A percentile compares a stretch with the other conserved stretches of the same genome.
These are phyloP conservation scores for Colletotrichum caudatum DNA, from an alignment of 2,329 filamentous ascomycete genomes.

Conservation along the genomic window DNA sequence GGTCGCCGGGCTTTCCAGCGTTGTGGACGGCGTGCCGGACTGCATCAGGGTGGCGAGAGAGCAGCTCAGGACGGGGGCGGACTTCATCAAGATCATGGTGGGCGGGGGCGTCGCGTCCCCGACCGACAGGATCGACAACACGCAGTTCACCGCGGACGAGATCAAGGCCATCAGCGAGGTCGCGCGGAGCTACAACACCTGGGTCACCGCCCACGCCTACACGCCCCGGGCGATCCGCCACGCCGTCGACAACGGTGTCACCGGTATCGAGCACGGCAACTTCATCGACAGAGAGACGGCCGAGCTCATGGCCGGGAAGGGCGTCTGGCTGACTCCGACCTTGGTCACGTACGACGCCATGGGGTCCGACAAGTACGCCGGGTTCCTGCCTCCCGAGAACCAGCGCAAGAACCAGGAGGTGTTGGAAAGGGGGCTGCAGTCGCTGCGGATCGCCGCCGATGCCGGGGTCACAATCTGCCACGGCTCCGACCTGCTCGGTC, in stretches of 20 bases:
- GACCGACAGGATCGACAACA: slow-evolving; percentile 64
- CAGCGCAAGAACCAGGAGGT: slow-evolving; percentile 65
- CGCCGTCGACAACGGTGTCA: slow-evolving; percentile 66
- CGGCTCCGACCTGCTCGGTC: slow-evolving; percentile 57
- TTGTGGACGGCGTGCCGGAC: slow-evolving; percentile 67
- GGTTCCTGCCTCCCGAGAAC: slow-evolving; percentile 58
- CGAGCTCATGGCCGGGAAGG: slow-evolving; percentile 61
- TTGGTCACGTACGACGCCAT: slow-evolving; percentile 65
- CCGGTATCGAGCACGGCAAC: slow-evolving; percentile 64
- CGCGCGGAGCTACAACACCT: slow-evolving; percentile 61
- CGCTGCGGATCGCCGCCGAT: slow-evolving; percentile 61
- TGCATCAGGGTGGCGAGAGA: slow-evolving; percentile 65
- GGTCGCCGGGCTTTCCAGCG: slow-evolving; percentile 53
- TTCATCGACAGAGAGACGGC: slow-evolving; percentile 58
- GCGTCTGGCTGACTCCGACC: slow-evolving; percentile 65
- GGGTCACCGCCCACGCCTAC: slow-evolving; percentile 70
- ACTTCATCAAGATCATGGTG: slow-evolving; percentile 73
- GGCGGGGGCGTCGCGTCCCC: slow-evolving; percentile 68
- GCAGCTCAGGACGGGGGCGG: slow-evolving; percentile 66
- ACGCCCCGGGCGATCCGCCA: slow-evolving; percentile 66
- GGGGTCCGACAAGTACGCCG: slow-evolving; percentile 56
- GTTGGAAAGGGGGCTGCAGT: slow-evolving; percentile 58
- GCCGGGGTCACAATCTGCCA: slow-evolving; percentile 68
- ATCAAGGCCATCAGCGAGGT: slow-evolving; percentile 65
- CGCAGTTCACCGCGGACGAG: slow-evolving; percentile 69